Evolutionary conservation across 495 filamentous ascomycete genomes (phyloP).

Genomic region (Durotheca rogersii): DNA sequence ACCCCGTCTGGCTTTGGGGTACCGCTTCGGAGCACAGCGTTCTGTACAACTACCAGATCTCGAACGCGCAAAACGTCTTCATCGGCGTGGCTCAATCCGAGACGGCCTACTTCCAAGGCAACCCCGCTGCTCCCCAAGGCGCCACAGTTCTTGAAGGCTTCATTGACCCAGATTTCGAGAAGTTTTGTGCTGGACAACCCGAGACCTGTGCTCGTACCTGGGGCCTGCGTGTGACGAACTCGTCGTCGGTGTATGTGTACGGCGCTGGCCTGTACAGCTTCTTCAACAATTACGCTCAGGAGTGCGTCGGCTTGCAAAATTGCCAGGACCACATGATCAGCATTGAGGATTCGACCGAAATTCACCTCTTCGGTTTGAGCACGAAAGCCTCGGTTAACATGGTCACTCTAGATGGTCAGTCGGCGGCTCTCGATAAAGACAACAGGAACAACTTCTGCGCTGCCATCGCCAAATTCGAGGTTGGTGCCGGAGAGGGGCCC

Average conservation of each 20-base stretch:
- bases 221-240: constrained; percentile 77
- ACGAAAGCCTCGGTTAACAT: constrained; percentile 89
- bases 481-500: constrained; percentile 11
- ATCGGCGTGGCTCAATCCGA: constrained; percentile 88
- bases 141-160: constrained; percentile 63
- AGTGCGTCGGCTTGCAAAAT: constrained; percentile 68
- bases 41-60: constrained; percentile 85
- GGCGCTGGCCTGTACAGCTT: constrained; percentile 83
- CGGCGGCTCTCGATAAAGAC: constrained; percentile 58
- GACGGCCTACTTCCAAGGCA: constrained; percentile 88
- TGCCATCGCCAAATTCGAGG: constrained; percentile 57
- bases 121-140: constrained; percentile 70
- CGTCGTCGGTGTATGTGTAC: constrained; percentile 67
- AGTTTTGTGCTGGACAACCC: constrained; percentile 60
- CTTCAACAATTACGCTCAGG: constrained; percentile 82
- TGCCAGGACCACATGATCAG: constrained; percentile 90
- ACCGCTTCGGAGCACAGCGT: constrained; percentile 85
- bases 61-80: constrained; percentile 77
- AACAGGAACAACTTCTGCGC: constrained; percentile 76
- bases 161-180: constrained; percentile 73
- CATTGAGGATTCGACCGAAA: constrained; percentile 63
- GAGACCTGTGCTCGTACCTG: constrained; percentile 74
- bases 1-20: constrained; percentile 70
- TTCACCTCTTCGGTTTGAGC: constrained; percentile 76
- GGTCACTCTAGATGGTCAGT: constrained; percentile 64